Percentiles rank a stretch among this genome's conserved stretches.
Evolutionary conservation across 495 filamentous ascomycete species (phyloP).

Genomic region (Penicillium waksmanii): DNA sequence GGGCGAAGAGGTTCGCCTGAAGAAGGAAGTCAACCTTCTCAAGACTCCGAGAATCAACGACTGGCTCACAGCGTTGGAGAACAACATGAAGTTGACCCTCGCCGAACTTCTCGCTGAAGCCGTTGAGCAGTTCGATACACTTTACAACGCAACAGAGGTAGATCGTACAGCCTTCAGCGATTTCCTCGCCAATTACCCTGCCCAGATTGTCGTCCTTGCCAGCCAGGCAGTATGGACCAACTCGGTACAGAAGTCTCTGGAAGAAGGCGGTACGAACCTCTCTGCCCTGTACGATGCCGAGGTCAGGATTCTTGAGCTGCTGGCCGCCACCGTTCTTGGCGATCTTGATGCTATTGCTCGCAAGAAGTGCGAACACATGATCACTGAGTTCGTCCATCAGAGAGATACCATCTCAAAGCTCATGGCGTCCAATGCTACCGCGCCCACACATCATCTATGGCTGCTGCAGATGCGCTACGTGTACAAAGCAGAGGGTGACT

Average conservation of each 20-base stretch:
- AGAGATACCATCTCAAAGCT: conserved; percentile 88
- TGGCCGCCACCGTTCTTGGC: conserved; percentile 86
- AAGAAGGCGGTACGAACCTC: conserved; percentile 68
- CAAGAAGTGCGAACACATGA: conserved; percentile 98
- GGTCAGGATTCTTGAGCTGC: conserved; percentile 76
- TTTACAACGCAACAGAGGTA: conserved; percentile 69
- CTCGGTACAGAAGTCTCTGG: conserved; percentile 74
- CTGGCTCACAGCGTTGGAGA: conserved; percentile 90
- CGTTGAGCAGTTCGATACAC: conserved; percentile 66
- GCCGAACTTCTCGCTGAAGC: conserved; percentile 90
- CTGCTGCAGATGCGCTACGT: conserved; percentile 97
- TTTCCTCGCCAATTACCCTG: conserved; percentile 81
- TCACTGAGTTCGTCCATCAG: conserved; percentile 98
- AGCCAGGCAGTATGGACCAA: conserved; percentile 95
- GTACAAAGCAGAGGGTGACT: conserved; percentile 79
- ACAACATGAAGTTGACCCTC: conserved; percentile 89
- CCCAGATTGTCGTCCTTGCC: conserved; percentile 93
- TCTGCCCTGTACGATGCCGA: conserved; percentile 71
- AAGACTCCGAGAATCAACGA: conserved; percentile 98
- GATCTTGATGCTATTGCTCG: conserved; percentile 84
- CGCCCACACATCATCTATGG: conserved; percentile 88
- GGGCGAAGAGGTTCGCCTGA: conserved; percentile 84
- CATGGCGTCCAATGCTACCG: conserved; percentile 69
- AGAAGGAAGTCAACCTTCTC: conserved; percentile 85
- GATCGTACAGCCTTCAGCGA: conserved; percentile 68